Base-by-base conservation (phyloP, 2,329 filamentous ascomycete genomes). In the Taxawa tesnikishii region DNA sequence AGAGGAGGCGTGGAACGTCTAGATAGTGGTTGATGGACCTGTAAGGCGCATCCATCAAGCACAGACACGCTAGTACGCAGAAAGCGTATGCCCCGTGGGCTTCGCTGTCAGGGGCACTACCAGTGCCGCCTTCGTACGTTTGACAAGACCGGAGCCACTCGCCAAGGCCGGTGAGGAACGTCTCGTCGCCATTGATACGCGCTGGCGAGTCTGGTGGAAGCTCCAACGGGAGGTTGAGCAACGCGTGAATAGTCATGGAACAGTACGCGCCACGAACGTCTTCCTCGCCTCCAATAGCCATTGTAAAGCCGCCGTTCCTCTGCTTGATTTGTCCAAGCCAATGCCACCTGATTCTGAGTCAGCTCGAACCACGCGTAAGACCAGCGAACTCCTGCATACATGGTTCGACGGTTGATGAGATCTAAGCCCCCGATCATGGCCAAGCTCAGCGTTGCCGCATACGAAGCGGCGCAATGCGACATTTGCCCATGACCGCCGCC, bases 31-130 rank as follows among this genome's bases (percentile, higher is more conserved):
- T 68, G 42, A 94, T 75, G 40, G 73, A 79, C 44, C 73, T 67
- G 53, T 81, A 70, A 35, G 90, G 88, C 35, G 78, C 68, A 48
- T 83, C 85, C 29, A 96, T 62, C 42, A 96, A 83, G 48, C 83
- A 79, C 33, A 98, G 70, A 57, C 83, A 92, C 34, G 80, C 90
- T 37, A 98, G 63, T 34, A 83, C 87, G 59, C 88, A 94, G 59
- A 96, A 96, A 15, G 88, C 83, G 61, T 96, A 98, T 42, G 84
- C 90, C 39, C 90, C 90, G 59, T 98, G 90, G 33, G 88, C 90
- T 67, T 98, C 90, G 41, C 80, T 77, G 38, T 79, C 79, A 32
- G 87, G 90, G 41, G 79, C 78, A 34, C 75, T 80, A 42, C 83
- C 87, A 44, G 98, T 85, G 29, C 90, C 90, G 42, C 90, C 90